Conservation (phyloP, 2,329 filamentous ascomycete genomes). For the Neurospora sp. region DNA sequence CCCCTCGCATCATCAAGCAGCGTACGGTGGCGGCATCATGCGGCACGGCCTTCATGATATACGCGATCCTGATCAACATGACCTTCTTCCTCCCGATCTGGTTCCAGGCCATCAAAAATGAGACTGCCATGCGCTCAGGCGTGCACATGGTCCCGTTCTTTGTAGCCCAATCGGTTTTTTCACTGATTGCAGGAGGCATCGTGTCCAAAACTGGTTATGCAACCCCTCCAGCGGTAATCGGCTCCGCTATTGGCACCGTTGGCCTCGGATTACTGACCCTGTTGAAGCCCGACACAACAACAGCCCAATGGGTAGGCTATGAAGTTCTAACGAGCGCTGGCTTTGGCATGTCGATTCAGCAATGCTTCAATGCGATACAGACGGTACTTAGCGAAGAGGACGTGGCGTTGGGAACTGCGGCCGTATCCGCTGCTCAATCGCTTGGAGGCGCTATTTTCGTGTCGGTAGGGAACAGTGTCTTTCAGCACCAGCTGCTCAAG, state of each 20-base stretch:
- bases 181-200: constrained; percentile 12
- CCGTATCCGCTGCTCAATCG: constrained; percentile 31
- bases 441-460: constrained; percentile 37
- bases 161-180: constrained; percentile 13
- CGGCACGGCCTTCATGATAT: constrained; percentile 29
- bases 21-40: constrained; percentile 26
- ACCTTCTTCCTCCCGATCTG: constrained; percentile 36
- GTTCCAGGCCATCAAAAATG: constrained; percentile 26
- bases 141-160: constrained; percentile 18
- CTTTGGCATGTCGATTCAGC: constrained; percentile 29
- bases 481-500: constrained; percentile 25
- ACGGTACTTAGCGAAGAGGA: constrained; percentile 28
- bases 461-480: constrained; percentile 33
- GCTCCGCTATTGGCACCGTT: constrained; percentile 22
- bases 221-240: constrained; percentile 16
- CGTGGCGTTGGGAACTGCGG: constrained; percentile 31
- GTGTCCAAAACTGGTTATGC: constrained; percentile 15
- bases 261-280: constrained; percentile 28
- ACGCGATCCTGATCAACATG: constrained; percentile 31
- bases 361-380: constrained; percentile 29
- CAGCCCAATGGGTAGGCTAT: constrained; percentile 25
- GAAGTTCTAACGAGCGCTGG: constrained; percentile 26
- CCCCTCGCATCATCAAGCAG: constrained; percentile 31
- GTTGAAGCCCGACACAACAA: constrained; percentile 22
- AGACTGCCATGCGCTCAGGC: constrained; percentile 15